Base-by-base conservation (phyloP, 768 basidiomycete species). In the Postia placenta region DNA sequence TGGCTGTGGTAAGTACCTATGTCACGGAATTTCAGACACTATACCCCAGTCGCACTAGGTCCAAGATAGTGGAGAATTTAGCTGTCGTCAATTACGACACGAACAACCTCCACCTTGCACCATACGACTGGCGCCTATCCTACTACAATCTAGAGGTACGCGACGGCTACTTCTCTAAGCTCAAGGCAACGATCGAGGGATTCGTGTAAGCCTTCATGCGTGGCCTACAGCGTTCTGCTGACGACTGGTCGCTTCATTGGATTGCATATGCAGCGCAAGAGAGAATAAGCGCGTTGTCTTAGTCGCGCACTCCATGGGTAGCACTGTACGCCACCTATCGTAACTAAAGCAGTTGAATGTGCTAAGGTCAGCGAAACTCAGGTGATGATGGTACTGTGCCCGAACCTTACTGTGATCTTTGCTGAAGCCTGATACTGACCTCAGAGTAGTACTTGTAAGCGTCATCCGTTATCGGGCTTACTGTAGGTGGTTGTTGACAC, bases 31-130 rank as follows among this genome's bases (percentile, higher is more conserved):
- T 20, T 26, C n/a, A n/a, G n/a, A n/a, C 11, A 11, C 28, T n/a
- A 27, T 19, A 3, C 12, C 28, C 11, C 6, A 46, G n/a, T 17
- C n/a, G 20, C 6, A 2, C 11, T 44, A 87, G 87, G 87, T 83
- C 86, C 1, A 93, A 94, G 65, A 88, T 96, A 45, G 81, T 98
- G 9, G 89, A 97, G 66, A 98, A 99, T 57, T 75, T 97, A 2
- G 93, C 95, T 0, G 91, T 85, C 1, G 78, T 97, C 17, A 87
- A 86, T 60, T 98, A 97, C 59, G 94, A 97, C 58, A 87, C 89
- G 0, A 91, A 93, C 57, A 93, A 92, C 56, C 68, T 94, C 27
- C 74, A 83, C 60, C 74, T 92, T 3, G 87, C 88, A 1, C 80
- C 89, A 12, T 96, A 96, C 60, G 93, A 96, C 58, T 97, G 93